Percentiles rank a stretch among this genome's conserved stretches.
Evolutionary conservation across 2,329 filamentous ascomycete genomes (phyloP).

Genomic region (Aspergillus pseudoglaucus): DNA sequence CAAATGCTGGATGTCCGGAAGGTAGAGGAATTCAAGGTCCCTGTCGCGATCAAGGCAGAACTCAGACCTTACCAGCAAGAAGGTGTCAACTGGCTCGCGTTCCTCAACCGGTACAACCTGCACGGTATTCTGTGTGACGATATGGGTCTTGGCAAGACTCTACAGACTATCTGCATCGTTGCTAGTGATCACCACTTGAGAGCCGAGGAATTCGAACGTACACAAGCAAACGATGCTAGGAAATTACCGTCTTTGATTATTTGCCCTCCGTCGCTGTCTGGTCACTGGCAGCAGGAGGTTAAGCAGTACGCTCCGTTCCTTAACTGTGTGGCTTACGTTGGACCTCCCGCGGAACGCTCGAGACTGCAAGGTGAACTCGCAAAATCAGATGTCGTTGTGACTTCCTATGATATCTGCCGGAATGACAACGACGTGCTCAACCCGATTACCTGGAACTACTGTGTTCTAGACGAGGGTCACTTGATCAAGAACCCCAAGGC

Average conservation of each 20-base stretch:
- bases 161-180: slow-evolving; percentile 96
- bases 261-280: slow-evolving; percentile 90
- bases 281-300: slow-evolving; percentile 98
- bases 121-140: slow-evolving; percentile 98
- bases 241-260: slow-evolving; percentile 87
- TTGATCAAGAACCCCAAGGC: slow-evolving; percentile 98
- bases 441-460: slow-evolving; percentile 90
- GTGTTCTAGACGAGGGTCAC: slow-evolving; percentile 94
- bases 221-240: slow-evolving; percentile 68
- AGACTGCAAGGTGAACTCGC: slow-evolving; percentile 63
- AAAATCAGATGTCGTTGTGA: slow-evolving; percentile 86
- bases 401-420: slow-evolving; percentile 94
- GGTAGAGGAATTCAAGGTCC: slow-evolving; percentile 87
- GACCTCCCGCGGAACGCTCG: slow-evolving; percentile 73
- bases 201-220: slow-evolving; percentile 82
- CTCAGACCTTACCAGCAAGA: slow-evolving; percentile 97
- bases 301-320: slow-evolving; percentile 94
- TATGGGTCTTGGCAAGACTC: slow-evolving; percentile 96
- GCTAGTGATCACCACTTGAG: slow-evolving; percentile 94
- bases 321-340: slow-evolving; percentile 81
- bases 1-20: slow-evolving; percentile 97
- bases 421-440: slow-evolving; percentile 85
- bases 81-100: slow-evolving; percentile 96
- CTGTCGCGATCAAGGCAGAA: slow-evolving; percentile 94
- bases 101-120: slow-evolving; percentile 95